Evolutionary conservation across 108 stramenopile species (phyloP).

Genomic region (Cyclotella kingstonii): DNA sequence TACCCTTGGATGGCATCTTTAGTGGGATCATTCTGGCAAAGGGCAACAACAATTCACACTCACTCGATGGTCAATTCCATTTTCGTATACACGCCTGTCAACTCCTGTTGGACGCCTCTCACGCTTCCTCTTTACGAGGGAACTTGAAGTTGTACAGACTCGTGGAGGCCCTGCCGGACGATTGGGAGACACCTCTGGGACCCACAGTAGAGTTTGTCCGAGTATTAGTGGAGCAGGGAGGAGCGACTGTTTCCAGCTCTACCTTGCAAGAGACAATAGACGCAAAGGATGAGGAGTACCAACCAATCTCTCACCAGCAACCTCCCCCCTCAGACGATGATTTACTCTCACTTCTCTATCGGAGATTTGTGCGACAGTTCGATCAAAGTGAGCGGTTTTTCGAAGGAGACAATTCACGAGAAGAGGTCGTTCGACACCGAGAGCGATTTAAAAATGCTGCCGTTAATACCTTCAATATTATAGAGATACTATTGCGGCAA

Average conservation of each 20-base stretch:
- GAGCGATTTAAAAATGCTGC: conserved; percentile 74
- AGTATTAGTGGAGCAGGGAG: conserved; percentile 19
- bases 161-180: conserved; percentile 70
- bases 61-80: conserved; percentile 10
- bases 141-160: conserved; percentile 53
- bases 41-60: conserved; percentile 34
- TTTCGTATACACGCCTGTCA: conserved; percentile 18
- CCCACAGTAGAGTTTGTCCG: conserved; percentile 62
- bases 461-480: conserved; percentile 82
- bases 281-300: neutral
- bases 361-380: conserved; percentile 79
- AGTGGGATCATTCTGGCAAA: conserved; percentile 42
- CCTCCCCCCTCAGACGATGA: conserved; percentile 51
- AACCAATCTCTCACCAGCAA: neutral
- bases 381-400: conserved; percentile 86
- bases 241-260: conserved; percentile 15
- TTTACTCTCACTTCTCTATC: conserved; percentile 74
- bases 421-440: conserved; percentile 74
- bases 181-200: conserved; percentile 49
- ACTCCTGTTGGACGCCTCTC: conserved; percentile 4
- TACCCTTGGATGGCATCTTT: conserved; percentile 53
- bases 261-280: neutral
- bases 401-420: conserved; percentile 82
- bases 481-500: conserved; percentile 62
- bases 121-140: conserved; percentile 2